Base-by-base conservation (phyloP, 345 rosid genomes). In the Eucalyptus polyanthemos region DNA sequence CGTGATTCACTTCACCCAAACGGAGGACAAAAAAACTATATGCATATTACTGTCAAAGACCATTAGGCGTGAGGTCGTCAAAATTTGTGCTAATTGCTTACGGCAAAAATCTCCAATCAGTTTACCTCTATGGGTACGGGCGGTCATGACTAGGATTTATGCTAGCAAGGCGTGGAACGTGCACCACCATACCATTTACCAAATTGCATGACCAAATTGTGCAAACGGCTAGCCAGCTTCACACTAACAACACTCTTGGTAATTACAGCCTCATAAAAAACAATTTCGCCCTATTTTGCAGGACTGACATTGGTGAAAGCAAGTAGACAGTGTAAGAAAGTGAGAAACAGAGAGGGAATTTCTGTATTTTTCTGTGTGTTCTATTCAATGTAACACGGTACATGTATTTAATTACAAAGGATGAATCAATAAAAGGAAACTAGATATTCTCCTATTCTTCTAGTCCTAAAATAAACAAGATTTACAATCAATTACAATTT, bases 271-370 rank as follows among this genome's bases (percentile, higher is more conserved):
- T 56, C 29, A 9, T 56, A 0, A 56, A 56, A 9, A 56, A 56
- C 24, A 56, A 24, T 56, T 56, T 56, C 29, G 6, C 62, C 62
- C 13, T 56, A 24, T 22, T 22, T 56, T 24, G 6, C 62, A 22
- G 4, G 13, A 56, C 3, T 56, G 6, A 9, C 13, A 56, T 56
- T 56, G 1, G 6, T 56, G 12, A 24, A 24, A n/a, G 72, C 6
- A 5, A 95, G 93, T 58, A 95, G 94, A 98, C 90, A 90, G 53
- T n/a, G n/a, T n/a, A n/a, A n/a, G n/a, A n/a, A n/a, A n/a, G n/a
- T n/a, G n/a, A n/a, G n/a, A n/a, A n/a, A n/a, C n/a, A n/a, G n/a
- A n/a, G n/a, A n/a, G n/a, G n/a, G n/a, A n/a, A n/a, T n/a, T n/a
- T n/a, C n/a, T n/a, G n/a, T n/a, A n/a, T n/a, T n/a, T n/a, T n/a